These are phyloP conservation scores for Thymus quinquecostatus DNA, from an alignment of 257 asterid genomes.

Conservation along the genomic window DNA sequence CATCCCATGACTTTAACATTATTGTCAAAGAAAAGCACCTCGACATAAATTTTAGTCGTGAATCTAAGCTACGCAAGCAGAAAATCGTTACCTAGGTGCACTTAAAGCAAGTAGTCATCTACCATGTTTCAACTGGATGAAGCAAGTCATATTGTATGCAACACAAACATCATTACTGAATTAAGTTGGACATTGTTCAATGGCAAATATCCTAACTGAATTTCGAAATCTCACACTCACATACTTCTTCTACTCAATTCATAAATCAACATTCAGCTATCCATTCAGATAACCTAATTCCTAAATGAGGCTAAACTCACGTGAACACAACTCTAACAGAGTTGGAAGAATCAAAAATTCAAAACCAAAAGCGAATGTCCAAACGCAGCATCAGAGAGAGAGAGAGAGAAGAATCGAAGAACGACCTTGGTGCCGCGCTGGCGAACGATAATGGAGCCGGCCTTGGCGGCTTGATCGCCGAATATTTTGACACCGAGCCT, in stretches of 20 bases:
- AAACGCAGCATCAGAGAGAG: neutral
- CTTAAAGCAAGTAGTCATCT: slow-evolving; percentile 8
- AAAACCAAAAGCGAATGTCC: neutral
- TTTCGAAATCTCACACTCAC: slow-evolving; percentile 9
- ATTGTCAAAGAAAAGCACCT: neutral
- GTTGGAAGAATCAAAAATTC: neutral
- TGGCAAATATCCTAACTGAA: neutral
- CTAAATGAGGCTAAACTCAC: slow-evolving; percentile 5
- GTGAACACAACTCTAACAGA: neutral
- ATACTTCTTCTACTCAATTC: neutral
- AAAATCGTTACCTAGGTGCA: neutral
- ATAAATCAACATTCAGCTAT: slow-evolving; percentile 2
- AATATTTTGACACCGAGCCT: slow-evolving; percentile 95
- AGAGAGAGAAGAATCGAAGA: neutral
- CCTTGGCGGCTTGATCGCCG: slow-evolving; percentile 87
- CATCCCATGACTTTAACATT: neutral
- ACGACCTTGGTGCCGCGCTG: slow-evolving; percentile 93
- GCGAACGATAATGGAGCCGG: slow-evolving; percentile 91
- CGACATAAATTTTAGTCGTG: neutral
- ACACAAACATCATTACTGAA: neutral
- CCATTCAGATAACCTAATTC: neutral
- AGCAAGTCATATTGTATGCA: slow-evolving; percentile 9
- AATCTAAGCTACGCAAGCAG: too few relatives aligned
- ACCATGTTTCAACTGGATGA: neutral
- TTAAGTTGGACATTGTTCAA: neutral